Evolutionary conservation across 768 basidiomycete species (phyloP), one percentile per base, ranked within the genome.

Genomic region (Dendrothele bispora): DNA sequence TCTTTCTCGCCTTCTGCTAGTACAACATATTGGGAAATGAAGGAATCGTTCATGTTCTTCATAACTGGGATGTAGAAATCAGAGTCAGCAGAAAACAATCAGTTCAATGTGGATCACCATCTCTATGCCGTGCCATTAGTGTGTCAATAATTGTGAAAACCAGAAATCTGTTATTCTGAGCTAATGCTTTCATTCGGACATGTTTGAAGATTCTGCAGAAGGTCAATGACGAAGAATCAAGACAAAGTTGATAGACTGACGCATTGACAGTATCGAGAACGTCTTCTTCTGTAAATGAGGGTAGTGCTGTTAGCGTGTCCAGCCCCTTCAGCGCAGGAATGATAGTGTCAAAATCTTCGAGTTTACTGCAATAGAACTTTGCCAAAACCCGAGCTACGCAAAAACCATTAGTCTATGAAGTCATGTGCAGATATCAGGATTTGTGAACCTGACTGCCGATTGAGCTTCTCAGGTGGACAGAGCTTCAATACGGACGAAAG

Each of bases 1-100:
- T 99, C 97, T 59, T 98, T 98, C 68, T 99, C 97, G 14, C 94
- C 95, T 48, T 97, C 90, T 4, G 84, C 93, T n/a, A 98, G 67
- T 40, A 63, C 61, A 25, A 87, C 77, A 62, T 98, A 99, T 20
- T 82, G 80, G 6, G 72, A 67, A 20, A 98, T 51, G 63, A 98
- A 98, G 7, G 71, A 75, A 21, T 80, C 73, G 1, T 86, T 86
- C 77, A 91, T 78, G 5, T 61, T 69, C 62, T 87, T 88, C 18
- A 98, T 66, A 27, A 80, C 91, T 86, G 52, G 17, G 6, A 52
- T 39, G 34, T 53, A 48, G 46, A 51, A 42, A 42, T 20, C 29
- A 8, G 28, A 15, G 40, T 26, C 22, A 8, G 32, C 12, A 24
- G 14, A 12, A 22, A 37, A 14, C n/a, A n/a, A n/a, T n/a, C n/a